Evolutionary conservation across 129 eudicot species (phyloP), one percentile per base, ranked within the genome.

Genomic region (Cynara cardunculus): DNA sequence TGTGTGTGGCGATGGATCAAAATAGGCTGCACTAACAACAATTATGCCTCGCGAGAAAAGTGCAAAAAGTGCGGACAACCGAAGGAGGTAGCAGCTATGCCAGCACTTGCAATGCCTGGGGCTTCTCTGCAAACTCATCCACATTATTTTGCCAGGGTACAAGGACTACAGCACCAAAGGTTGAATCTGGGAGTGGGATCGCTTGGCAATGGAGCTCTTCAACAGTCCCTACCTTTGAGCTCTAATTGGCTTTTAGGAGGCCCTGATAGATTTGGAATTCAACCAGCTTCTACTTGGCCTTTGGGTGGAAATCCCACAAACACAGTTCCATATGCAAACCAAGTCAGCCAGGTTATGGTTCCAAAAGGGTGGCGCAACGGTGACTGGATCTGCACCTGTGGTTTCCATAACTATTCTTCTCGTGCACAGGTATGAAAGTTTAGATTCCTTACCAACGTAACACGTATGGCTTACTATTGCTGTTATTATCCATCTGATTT

Each of bases 1-100:
- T 87, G 97, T 91, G 96, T 91, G 92, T 87, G 93, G 86, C 88
- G 81, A 86, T 87, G 91, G 97, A 83, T 84, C 89, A 88, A 83
- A 71, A 78, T 94, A 94, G 98, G 97, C 82, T 94, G 98, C 97
- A 94, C 98, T 94, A 94, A 94, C 98, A 94, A 94, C 97, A 94
- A 94, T 90, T 94, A 94, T 94, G 98, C 98, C 30, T 94, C 98
- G 78, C 90, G 98, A 90, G 98, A 91, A 89, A 94, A 88, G 92
- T 94, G 98, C 97, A 91, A 94, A 81, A 94, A 94, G 85, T 94
- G 98, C 84, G 98, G 98, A 77, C 94, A 91, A 87, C 93, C 90
- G 56, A 94, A 94, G 93, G 98, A 94, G 85, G 78, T 90, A 86
- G 94, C 97, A 74, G 97, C 98, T 78, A 86, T 94, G 93, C 98